Conservation (phyloP, 495 filamentous ascomycete species). For the Neurospora tetraspora region DNA sequence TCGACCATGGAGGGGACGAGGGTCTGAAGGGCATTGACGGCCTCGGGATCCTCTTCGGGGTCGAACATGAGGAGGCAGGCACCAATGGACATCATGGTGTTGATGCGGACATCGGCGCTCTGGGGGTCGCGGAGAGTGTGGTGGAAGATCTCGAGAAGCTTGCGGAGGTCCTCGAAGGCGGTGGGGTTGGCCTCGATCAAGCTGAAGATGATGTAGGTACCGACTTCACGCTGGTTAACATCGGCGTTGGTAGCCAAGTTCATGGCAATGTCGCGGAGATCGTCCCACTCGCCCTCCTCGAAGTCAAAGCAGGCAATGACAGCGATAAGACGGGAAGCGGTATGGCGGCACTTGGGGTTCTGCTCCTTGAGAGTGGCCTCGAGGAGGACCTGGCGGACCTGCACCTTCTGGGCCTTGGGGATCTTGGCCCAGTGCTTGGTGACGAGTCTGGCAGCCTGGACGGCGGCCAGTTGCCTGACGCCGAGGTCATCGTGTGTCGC, state of each 20-base stretch:
- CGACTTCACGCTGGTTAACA: constrained; percentile 76
- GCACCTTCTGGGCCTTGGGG: constrained; percentile 47
- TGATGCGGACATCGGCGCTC: constrained; percentile 84
- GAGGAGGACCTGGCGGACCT: constrained; percentile 71
- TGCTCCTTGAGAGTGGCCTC: constrained; percentile 71
- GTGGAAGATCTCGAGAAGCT: constrained; percentile 74
- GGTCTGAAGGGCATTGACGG: constrained; percentile 61
- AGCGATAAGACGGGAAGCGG: constrained; percentile 77
- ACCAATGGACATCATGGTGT: constrained; percentile 88
- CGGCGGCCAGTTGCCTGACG: constrained; percentile 79
- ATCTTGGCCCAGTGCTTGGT: constrained; percentile 77
- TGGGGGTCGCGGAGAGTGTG: constrained; percentile 85
- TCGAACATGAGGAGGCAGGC: constrained; percentile 81
- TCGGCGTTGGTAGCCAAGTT: constrained; percentile 61
- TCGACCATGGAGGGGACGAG: constrained; percentile 81
- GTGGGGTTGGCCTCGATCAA: constrained; percentile 78
- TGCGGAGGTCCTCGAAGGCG: constrained; percentile 63
- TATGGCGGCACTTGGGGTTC: constrained; percentile 66
- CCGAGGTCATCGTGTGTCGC: constrained; percentile 59
- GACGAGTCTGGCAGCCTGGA: constrained; percentile 74
- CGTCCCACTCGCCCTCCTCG: constrained; percentile 75
- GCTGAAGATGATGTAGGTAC: constrained; percentile 85
- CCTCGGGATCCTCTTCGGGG: constrained; percentile 66
- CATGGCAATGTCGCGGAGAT: constrained; percentile 65
- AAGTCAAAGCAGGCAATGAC: constrained; percentile 80